Base-by-base conservation (phyloP, 768 basidiomycete genomes). In the Pisolithus sp. region DNA sequence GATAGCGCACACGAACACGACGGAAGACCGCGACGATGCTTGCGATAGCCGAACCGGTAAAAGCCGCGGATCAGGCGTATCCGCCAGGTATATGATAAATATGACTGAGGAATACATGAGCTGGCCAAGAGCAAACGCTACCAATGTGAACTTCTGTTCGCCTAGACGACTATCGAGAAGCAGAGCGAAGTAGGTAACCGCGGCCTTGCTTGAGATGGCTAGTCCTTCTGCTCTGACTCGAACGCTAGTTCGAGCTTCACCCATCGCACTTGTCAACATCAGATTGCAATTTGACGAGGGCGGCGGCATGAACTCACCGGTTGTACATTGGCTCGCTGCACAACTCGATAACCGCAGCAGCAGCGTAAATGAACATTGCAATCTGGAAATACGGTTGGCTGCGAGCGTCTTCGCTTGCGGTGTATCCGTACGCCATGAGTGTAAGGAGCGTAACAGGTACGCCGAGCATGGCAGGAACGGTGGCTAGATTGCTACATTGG, bases 121-220 rank as follows among this genome's bases (percentile, higher is more conserved):
- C 66, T 98, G 95, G 3, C 96, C 96, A 0, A 80, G 50, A 1
- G 91, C 93, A 64, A 97, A 98, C 0, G 89, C 90, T 34, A 91
- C 60, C 37, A 98, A 75, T 6, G 87, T 80, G 51, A 80, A 69
- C 5, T 75, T 68, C 15, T 76, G 75, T 0, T 68, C 49, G 34
- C 59, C 28, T 52, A 58, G 21, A 31, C 57, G 57, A 23, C 69
- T 64, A 60, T 82, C 81, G 52, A 75, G 70, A 1, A 84, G 64
- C 24, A 97, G 73, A 2, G 83, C 71, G 4, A 77, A 56, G 54
- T 96, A 85, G 0, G 93, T 92, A 9, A 75, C 71, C 8, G 88
- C 48, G 1, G 91, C 84, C 69, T 91, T 93, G 42, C 69, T 57
- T 9, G 85, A 79, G 7, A 96, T 85, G 18, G 86, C 93, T 2